Percentiles rank a stretch among this genome's conserved stretches.
These are phyloP conservation scores for Neurospora hispaniola DNA, from an alignment of 495 filamentous ascomycete genomes.

Conservation along the genomic window DNA sequence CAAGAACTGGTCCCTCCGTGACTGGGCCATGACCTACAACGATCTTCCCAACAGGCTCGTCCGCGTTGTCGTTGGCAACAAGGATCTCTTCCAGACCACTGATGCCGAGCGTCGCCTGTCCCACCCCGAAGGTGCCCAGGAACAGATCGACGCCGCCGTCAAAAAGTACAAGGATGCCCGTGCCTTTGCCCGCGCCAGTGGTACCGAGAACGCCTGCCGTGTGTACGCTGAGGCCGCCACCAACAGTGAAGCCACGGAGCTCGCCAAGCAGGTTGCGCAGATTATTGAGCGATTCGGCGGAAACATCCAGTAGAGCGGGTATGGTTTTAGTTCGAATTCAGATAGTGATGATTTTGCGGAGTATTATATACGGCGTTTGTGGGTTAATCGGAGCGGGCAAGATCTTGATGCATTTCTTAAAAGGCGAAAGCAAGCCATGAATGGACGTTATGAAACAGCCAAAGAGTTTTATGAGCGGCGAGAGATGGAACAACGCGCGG, in stretches of 20 bases:
- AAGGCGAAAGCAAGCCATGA: background rate
- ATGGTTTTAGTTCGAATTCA: background rate
- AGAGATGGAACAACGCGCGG: background rate
- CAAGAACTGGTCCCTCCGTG: slow-evolving; percentile 79
- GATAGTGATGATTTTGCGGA: background rate
- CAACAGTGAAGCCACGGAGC: slow-evolving; percentile 71
- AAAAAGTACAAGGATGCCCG: slow-evolving; percentile 85
- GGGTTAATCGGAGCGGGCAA: background rate
- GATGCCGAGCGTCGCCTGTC: slow-evolving; percentile 86
- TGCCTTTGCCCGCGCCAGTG: slow-evolving; percentile 82
- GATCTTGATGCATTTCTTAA: background rate
- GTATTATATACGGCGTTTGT: background rate
- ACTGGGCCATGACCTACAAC: slow-evolving; percentile 91
- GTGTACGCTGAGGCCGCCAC: slow-evolving; percentile 96
- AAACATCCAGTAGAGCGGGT: slow-evolving; percentile 3
- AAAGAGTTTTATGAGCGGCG: background rate
- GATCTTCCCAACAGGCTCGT: slow-evolving; percentile 93
- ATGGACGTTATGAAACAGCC: background rate
- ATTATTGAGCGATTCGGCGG: slow-evolving; percentile 44
- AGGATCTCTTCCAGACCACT: slow-evolving; percentile 76
- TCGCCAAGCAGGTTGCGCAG: slow-evolving; percentile 69
- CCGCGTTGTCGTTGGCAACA: slow-evolving; percentile 78
- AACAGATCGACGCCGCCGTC: slow-evolving; percentile 73
- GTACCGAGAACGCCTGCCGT: slow-evolving; percentile 91
- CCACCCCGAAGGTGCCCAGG: slow-evolving; percentile 67